Percentiles rank a stretch among this genome's conserved stretches.
Evolutionary conservation across 805 yeast genomes (phyloP).

Genomic region (Nakazawaea laoshanensis): DNA sequence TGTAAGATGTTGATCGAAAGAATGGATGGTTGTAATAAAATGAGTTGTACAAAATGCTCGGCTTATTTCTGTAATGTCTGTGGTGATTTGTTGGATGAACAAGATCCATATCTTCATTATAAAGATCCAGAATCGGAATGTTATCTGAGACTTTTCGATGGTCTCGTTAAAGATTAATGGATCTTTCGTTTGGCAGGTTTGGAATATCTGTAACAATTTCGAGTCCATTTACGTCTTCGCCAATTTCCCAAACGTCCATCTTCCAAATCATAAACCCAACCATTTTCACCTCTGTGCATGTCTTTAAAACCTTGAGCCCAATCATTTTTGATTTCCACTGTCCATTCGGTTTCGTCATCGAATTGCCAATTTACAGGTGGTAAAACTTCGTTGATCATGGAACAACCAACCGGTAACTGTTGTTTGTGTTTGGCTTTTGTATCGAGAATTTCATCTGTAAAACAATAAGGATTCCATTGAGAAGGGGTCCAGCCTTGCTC

Average conservation of each 20-base stretch:
- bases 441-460: slow-evolving; percentile 49
- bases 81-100: slow-evolving; percentile 28
- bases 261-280: slow-evolving; percentile 42
- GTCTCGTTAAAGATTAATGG: slow-evolving; percentile 19
- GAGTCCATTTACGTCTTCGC: slow-evolving; percentile 47
- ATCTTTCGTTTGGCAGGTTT: slow-evolving; percentile 23
- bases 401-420: slow-evolving; percentile 58
- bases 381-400: slow-evolving; percentile 39
- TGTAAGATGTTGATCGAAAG: slow-evolving; percentile 43
- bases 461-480: slow-evolving; percentile 55
- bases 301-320: slow-evolving; percentile 47
- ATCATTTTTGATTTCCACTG: slow-evolving; percentile 37
- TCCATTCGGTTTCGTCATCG: slow-evolving; percentile 55
- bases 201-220: slow-evolving; percentile 43
- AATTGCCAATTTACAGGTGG: slow-evolving; percentile 71
- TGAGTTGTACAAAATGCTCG: slow-evolving; percentile 44
- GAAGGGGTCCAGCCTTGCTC: slow-evolving; percentile 50
- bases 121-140: slow-evolving; percentile 32
- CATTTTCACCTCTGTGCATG: slow-evolving; percentile 21
- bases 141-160: slow-evolving; percentile 43
- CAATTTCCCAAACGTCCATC: slow-evolving; percentile 19
- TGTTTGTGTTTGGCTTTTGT: slow-evolving; percentile 33
- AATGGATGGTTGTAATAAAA: slow-evolving; percentile 58
- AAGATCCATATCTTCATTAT: slow-evolving; percentile 46
- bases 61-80: slow-evolving; percentile 48